Evolutionary conservation across 2,329 filamentous ascomycete species (phyloP), one percentile per base, ranked within the genome.

Genomic region (Microsporum audouinii): DNA sequence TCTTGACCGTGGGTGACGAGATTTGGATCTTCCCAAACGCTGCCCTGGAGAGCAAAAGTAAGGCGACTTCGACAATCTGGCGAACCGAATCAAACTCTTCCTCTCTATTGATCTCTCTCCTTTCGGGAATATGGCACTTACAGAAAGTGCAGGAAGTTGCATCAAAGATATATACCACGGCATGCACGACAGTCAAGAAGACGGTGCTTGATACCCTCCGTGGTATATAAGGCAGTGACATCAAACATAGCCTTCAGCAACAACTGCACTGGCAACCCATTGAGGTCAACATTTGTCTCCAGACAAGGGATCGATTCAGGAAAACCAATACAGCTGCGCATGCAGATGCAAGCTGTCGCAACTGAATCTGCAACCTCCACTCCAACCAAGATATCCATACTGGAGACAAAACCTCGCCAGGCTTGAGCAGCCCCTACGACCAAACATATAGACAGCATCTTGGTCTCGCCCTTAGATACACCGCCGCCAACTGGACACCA

Each of bases 121-220:
- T 31, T 39, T 33, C 5, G 27, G 45, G 41, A 17, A 57, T 23
- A 23, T 59, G 47, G 57, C 39, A 47, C 56, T 63, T 34, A 47
- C 36, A 33, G 14, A n/a, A 29, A 43, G 56, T 45, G 36, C 12
- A 58, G 36, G 17, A 23, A 31, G 38, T 43, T 58, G 56, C 36
- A 43, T 3, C 39, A 43, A 33, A 14, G 17, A 23, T 23, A 58
- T 17, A 29, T 45, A 58, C 36, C 39, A n/a, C 8, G 10, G 31
- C 12, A 43, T 45, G 23, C 36, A 95, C 95, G 67, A 90, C 89
- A 0, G 76, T 95, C 14, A 95, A 95, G 72, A 79, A 95, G 71
- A 88, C 92, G 70, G 84, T 84, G 49, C 77, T 86, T 34, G 83
- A 87, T 65, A 85, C 39, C n/a, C 67, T 87, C 88, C 0, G 85